Evolutionary conservation across 2,329 filamentous ascomycete species (phyloP).

Genomic region (Emergomyces pasteurianus): DNA sequence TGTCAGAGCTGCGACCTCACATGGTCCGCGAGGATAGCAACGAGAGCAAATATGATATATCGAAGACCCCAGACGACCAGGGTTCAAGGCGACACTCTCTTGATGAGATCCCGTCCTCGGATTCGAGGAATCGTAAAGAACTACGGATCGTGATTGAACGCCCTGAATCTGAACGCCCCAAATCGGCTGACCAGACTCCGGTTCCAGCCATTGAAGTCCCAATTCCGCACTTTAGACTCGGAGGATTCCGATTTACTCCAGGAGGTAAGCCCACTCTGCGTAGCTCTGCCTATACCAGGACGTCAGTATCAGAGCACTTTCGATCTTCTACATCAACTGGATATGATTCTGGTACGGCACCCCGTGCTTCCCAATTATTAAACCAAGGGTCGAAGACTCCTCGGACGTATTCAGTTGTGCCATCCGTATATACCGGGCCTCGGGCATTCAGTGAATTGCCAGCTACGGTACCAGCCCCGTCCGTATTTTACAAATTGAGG

Average conservation of each 20-base stretch:
- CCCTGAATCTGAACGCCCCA: slow-evolving; percentile 51
- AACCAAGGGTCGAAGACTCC: slow-evolving; percentile 21
- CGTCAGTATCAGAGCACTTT: slow-evolving; percentile 57
- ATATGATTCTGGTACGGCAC: slow-evolving; percentile 18
- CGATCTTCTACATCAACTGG: slow-evolving; percentile 49
- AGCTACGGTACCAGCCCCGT: slow-evolving; percentile 25
- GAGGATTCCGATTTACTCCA: slow-evolving; percentile 66
- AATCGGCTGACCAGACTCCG: slow-evolving; percentile 48
- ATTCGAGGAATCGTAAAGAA: slow-evolving; percentile 45
- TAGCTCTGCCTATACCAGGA: slow-evolving; percentile 61
- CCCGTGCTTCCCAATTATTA: slow-evolving; percentile 17
- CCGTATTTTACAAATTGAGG: slow-evolving; percentile 39
- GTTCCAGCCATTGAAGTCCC: slow-evolving; percentile 55
- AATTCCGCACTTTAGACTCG: slow-evolving; percentile 76
- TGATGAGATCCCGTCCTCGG: slow-evolving; percentile 40
- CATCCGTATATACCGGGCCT: slow-evolving; percentile 26
- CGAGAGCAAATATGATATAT: slow-evolving; percentile 15
- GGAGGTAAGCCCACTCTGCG: slow-evolving; percentile 66
- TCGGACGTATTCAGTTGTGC: slow-evolving; percentile 22
- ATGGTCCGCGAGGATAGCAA: slow-evolving; percentile 16
- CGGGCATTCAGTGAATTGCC: slow-evolving; percentile 20
- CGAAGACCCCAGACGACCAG: slow-evolving; percentile 13
- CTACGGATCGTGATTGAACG: slow-evolving; percentile 74
- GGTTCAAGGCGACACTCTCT: slow-evolving; percentile 55
- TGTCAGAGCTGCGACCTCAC: slow-evolving; percentile 26